Evolutionary conservation across 2,329 filamentous ascomycete genomes (phyloP).

Genomic region (Calonectria ilicicola): DNA sequence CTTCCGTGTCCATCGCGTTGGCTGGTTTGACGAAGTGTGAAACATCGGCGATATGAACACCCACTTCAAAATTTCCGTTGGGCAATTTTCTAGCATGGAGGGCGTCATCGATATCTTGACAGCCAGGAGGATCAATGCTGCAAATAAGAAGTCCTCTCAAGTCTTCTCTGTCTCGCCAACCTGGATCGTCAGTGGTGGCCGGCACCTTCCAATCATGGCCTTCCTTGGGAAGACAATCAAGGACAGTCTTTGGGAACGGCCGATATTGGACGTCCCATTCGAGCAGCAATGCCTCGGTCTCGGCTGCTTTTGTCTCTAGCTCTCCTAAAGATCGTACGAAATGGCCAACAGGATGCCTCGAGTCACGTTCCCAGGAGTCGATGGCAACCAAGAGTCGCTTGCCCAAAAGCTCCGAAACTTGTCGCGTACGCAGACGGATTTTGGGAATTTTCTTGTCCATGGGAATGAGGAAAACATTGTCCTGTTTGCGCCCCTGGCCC

Average conservation of each 20-base stretch:
- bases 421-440: slow-evolving; percentile 90
- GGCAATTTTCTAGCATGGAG: slow-evolving; percentile 86
- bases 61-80: slow-evolving; percentile 95
- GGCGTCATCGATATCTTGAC: slow-evolving; percentile 98
- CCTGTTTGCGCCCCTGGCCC: slow-evolving; percentile 84
- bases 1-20: slow-evolving; percentile 97
- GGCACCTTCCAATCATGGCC: slow-evolving; percentile 97
- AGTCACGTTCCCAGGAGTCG: slow-evolving; percentile 94
- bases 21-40: slow-evolving; percentile 98
- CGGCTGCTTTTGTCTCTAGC: slow-evolving; percentile 95
- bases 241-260: slow-evolving; percentile 93
- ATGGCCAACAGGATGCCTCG: slow-evolving; percentile 91
- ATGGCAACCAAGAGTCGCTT: slow-evolving; percentile 94
- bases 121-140: slow-evolving; percentile 96
- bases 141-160: slow-evolving; percentile 89
- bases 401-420: slow-evolving; percentile 88
- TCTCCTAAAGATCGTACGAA: slow-evolving; percentile 94
- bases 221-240: slow-evolving; percentile 91
- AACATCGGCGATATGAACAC: slow-evolving; percentile 99
- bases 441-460: slow-evolving; percentile 99
- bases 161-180: slow-evolving; percentile 89
- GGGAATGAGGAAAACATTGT: slow-evolving; percentile 93
- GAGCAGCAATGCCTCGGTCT: slow-evolving; percentile 92
- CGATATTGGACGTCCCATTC: slow-evolving; percentile 99
- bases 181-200: slow-evolving; percentile 79